Evolutionary conservation across 2,329 filamentous ascomycete species (phyloP), one percentile per base, ranked within the genome.

Genomic region (Fusarium pseudocircinatum): DNA sequence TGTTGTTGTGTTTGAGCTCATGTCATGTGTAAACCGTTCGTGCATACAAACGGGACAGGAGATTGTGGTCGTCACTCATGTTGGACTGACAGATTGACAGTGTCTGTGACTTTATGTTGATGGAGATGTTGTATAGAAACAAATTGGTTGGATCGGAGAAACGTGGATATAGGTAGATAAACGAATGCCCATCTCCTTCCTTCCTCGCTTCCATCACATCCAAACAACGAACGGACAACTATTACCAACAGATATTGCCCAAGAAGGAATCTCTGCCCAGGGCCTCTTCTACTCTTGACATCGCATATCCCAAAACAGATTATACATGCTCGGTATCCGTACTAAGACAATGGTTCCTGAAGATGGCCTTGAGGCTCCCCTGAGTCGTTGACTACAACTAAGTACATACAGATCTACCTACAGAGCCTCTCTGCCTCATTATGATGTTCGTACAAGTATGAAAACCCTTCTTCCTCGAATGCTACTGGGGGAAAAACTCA

Each of bases 1-100:
- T 56, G 37, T 43, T 32, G 52, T 28, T 32, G 67, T 63, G 69
- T 72, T 70, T 67, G 70, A 73, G 61, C 34, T 59, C 53, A 56
- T 69, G 65, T 58, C 50, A 64, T 64, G 50, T 71, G 59, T 62
- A 61, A 46, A 58, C 50, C 40, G 40, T 46, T 54, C 39, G 39
- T 60, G 62, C 20, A 62, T 58, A 46, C 40, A 49, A 52, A 36
- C 32, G 32, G 24, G n/a, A 36, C 40, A 58, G 54, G 24, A 50
- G 32, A 50, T 30, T 50, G 60, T 52, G 36, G 59, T 32, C n/a
- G 22, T 50, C 40, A 26, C 53, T 43, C 52, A 52, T 44, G 50
- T 59, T 46, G 53, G 36, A 34, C 52, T 26, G 36, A 28, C 32
- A 20, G 52, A 30, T 13, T 26, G 36, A 54, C 50, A 28, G 20